These are phyloP conservation scores for Flammula alnicola DNA, from an alignment of 1,284 basidiomycete genomes.

Conservation along the genomic window DNA sequence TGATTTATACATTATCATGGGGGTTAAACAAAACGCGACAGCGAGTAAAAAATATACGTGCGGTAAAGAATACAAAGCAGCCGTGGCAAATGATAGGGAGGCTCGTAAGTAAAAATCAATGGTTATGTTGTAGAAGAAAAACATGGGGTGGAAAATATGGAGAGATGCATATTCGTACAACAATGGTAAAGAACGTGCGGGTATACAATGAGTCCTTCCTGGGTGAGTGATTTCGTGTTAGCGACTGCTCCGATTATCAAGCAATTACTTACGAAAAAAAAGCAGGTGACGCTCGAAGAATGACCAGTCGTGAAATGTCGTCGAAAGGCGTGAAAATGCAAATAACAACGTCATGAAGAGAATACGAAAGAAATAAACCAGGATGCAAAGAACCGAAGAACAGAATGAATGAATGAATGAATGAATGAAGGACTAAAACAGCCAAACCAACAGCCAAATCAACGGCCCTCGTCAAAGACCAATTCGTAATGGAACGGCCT, in stretches of 20 bases:
- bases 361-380: conserved; percentile 4
- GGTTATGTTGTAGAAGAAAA: neutral
- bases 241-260: conserved; percentile 7
- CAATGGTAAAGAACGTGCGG: conserved; percentile 4
- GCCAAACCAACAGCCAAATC: conserved; percentile 12
- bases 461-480: conserved; percentile 25
- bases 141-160: conserved; percentile 3
- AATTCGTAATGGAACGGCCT: conserved; percentile 23
- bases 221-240: conserved; percentile 15
- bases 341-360: conserved; percentile 11
- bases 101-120: neutral
- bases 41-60: conserved; percentile 11
- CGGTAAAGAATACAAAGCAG: conserved; percentile 9
- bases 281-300: conserved; percentile 8
- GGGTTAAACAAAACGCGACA: conserved; percentile 8
- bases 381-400: conserved; percentile 8
- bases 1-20: conserved; percentile 8
- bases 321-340: conserved; percentile 10
- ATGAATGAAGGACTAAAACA: conserved; percentile 4
- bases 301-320: conserved; percentile 8
- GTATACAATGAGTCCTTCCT: conserved; percentile 12
- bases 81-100: neutral
- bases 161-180: conserved; percentile 1
- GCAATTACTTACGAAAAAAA: conserved; percentile 16
- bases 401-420: conserved; percentile 5